Evolutionary conservation across 169 alveolate genomes (phyloP).

Genomic region (Plasmodium gonderi): DNA sequence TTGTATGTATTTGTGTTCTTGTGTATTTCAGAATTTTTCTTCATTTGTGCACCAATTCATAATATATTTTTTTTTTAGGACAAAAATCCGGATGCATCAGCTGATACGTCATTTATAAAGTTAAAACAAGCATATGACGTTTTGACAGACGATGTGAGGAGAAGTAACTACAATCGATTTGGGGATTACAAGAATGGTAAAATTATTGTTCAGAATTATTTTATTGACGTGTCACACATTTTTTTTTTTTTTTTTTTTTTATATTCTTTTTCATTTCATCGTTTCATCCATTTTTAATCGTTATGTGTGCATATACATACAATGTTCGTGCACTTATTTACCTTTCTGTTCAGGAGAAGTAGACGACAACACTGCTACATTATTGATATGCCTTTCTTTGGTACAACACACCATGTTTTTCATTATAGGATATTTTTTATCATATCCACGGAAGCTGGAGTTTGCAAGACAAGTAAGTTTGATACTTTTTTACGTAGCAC

Average conservation of each 20-base stretch:
- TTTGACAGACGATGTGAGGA: conserved; percentile 53
- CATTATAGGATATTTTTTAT: conserved; percentile 71
- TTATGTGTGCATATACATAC: not conserved
- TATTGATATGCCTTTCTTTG: conserved; percentile 63
- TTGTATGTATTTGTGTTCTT: not conserved
- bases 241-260: conserved; percentile 5
- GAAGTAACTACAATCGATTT: conserved; percentile 71
- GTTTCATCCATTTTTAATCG: not conserved
- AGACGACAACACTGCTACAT: conserved; percentile 68
- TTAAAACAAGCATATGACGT: conserved; percentile 62
- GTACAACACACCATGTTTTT: conserved; percentile 74
- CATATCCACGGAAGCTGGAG: conserved; percentile 38
- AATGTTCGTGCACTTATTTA: not conserved
- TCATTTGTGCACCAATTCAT: not conserved
- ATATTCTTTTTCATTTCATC: not conserved
- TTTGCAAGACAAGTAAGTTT: conserved; percentile 63
- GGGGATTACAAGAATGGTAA: conserved; percentile 76
- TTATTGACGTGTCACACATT: no score
- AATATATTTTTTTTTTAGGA: conserved; percentile 6
- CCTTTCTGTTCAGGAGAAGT: conserved; percentile 41
- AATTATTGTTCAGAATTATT: not conserved
- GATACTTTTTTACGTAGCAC: not conserved
- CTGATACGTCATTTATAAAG: conserved; percentile 65
- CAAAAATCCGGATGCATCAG: conserved; percentile 57
- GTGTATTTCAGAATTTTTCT: no score